Evolutionary conservation across 257 asterid genomes (phyloP).

Genomic region (Nyctanthes arbortristis): DNA sequence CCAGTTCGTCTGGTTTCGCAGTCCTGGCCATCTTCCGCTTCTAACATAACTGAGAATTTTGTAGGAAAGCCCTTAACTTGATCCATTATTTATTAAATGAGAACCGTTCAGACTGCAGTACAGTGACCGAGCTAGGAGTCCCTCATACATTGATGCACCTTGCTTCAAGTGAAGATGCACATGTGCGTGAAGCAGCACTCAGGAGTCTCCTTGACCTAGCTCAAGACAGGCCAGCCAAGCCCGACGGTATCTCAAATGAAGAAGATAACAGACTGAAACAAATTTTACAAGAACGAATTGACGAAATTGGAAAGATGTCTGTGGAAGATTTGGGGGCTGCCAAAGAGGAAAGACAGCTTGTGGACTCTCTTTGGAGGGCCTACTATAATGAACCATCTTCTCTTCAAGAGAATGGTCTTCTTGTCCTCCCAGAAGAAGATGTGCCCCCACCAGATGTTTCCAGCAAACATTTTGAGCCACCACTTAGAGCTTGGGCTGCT

Average conservation of each 20-base stretch:
- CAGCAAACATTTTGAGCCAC: conserved; percentile 69
- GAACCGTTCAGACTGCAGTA: conserved; percentile 53
- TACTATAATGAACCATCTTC: conserved; percentile 67
- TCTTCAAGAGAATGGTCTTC: conserved; percentile 70
- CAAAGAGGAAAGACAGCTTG: conserved; percentile 73
- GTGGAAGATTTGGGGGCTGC: conserved; percentile 75
- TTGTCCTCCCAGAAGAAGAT: conserved; percentile 77
- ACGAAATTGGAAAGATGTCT: conserved; percentile 62
- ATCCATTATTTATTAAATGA: conserved; percentile 60
- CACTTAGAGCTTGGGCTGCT: conserved; percentile 82
- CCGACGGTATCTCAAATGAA: conserved; percentile 26
- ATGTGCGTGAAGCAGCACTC: conserved; percentile 86
- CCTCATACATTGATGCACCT: conserved; percentile 73
- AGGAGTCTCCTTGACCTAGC: conserved; percentile 73
- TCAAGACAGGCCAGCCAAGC: conserved; percentile 31
- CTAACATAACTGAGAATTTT: conserved; percentile 11
- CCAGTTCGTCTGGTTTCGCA: background rate
- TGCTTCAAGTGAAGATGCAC: conserved; percentile 68
- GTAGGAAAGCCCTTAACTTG: conserved; percentile 90
- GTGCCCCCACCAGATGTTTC: conserved; percentile 85
- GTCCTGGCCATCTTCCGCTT: background rate
- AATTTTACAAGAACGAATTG: conserved; percentile 59
- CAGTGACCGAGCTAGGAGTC: conserved; percentile 63
- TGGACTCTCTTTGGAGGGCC: conserved; percentile 77
- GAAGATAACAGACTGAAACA: conserved; percentile 69